Percentiles rank a stretch among this genome's conserved stretches.
phyloP scores from a whole-genome alignment of 805 yeast species.

The Yarrowia sp. region DNA sequence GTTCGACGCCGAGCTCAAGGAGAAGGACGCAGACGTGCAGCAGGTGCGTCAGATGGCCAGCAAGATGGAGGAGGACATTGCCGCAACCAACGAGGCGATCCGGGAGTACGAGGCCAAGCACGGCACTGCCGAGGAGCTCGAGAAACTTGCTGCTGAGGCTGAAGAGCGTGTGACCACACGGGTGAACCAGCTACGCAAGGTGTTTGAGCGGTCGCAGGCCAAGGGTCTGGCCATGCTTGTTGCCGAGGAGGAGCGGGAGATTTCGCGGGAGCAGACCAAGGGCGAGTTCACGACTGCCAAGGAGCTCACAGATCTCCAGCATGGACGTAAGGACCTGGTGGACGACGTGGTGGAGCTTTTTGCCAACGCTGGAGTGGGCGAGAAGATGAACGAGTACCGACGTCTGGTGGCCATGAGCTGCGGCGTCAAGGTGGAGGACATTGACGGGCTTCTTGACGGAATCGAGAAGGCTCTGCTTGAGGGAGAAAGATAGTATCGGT shows the following conservation, averaged over 20 bases:
- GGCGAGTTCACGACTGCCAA: conserved; percentile 36
- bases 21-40: conserved; percentile 51
- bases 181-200: conserved; percentile 41
- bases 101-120: conserved; percentile 35
- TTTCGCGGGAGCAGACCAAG: conserved; percentile 22
- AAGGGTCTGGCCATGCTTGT: conserved; percentile 56
- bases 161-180: conserved; percentile 34
- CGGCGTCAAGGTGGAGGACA: conserved; percentile 73
- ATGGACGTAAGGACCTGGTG: conserved; percentile 42
- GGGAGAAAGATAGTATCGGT: conserved; percentile 9
- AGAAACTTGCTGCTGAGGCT: conserved; percentile 31
- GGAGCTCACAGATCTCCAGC: conserved; percentile 43
- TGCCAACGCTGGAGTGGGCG: conserved; percentile 46
- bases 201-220: conserved; percentile 65
- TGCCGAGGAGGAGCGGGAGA: conserved; percentile 48
- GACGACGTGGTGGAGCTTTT: conserved; percentile 50
- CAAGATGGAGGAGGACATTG: conserved; percentile 43
- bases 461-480: conserved; percentile 50
- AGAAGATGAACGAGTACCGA: conserved; percentile 73
- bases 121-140: conserved; percentile 35
- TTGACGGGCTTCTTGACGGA: conserved; percentile 77
- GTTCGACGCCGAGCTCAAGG: conserved; percentile 54
- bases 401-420: conserved; percentile 72
- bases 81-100: conserved; percentile 38
- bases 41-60: conserved; percentile 47